A percentile compares a stretch with the other conserved stretches of the same genome.
phyloP scores from a whole-genome alignment of 345 rosid genomes.

The Citropsis articulata region DNA sequence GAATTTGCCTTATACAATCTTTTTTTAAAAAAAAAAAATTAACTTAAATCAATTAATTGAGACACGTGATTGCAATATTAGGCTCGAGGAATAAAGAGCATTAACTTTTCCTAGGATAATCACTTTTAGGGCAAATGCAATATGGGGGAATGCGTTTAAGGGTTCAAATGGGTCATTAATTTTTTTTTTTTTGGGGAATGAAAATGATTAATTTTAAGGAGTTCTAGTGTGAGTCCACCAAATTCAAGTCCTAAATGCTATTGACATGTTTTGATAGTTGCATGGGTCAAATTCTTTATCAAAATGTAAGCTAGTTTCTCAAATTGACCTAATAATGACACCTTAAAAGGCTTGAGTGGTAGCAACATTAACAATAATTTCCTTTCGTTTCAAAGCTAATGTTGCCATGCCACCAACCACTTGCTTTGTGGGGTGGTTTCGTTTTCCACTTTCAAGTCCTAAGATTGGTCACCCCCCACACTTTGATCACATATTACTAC shows the following conservation, averaged over 20 bases:
- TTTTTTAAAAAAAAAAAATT: no score
- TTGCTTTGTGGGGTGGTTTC: slow-evolving; percentile 28
- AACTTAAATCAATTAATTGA: neutral
- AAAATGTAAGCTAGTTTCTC: neutral
- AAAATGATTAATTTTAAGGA: slow-evolving; percentile 1
- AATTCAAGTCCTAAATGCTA: neutral
- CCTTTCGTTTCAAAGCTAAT: slow-evolving; percentile 6
- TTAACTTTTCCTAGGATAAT: neutral
- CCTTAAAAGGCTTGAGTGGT: neutral
- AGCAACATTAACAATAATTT: neutral
- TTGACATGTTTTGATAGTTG: neutral
- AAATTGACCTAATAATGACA: slow-evolving; percentile 8
- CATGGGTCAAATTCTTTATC: neutral
- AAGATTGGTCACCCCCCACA: slow-evolving; percentile 19
- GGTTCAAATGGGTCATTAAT: neutral
- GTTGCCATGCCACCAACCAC: slow-evolving; percentile 22
- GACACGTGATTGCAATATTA: neutral
- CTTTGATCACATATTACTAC: neutral
- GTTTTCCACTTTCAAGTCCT: slow-evolving; percentile 30
- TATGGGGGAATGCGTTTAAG: neutral
- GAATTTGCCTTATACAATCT: neutral
- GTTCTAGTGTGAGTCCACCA: neutral
- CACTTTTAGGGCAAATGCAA: neutral
- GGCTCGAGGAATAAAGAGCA: neutral
- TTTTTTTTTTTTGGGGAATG: no score